These are phyloP conservation scores for Linum trigynum DNA, from an alignment of 345 rosid species.

Conservation along the genomic window DNA sequence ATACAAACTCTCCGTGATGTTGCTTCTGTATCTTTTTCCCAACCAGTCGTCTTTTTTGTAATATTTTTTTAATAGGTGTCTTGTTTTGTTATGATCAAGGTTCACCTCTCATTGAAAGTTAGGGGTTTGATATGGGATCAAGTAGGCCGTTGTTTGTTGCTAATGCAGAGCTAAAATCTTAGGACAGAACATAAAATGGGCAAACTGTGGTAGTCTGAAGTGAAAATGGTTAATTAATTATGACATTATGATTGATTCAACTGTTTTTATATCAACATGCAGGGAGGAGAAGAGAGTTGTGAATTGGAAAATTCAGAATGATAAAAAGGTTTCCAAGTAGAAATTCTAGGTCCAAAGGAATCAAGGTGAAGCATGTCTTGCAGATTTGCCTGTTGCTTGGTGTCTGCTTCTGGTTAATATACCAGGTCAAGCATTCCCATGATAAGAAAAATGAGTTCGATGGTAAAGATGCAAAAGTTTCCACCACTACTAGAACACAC, in stretches of 20 bases:
- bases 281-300: slow-evolving; percentile 1
- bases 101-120: no score
- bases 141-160: no score
- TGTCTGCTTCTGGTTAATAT: slow-evolving; percentile 76
- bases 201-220: no score
- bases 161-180: no score
- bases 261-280: not conserved
- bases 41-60: no score
- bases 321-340: slow-evolving; percentile 55
- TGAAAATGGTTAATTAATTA: no score
- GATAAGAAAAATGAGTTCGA: slow-evolving; percentile 74
- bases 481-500: slow-evolving; percentile 12
- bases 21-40: no score
- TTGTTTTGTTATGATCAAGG: no score
- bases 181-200: no score
- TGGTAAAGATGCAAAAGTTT: slow-evolving; percentile 38
- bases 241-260: not conserved
- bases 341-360: slow-evolving; percentile 57
- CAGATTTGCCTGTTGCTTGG: slow-evolving; percentile 74
- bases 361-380: slow-evolving; percentile 54
- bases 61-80: no score
- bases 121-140: no score
- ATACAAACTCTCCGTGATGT: no score
- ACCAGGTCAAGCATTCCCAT: slow-evolving; percentile 83
- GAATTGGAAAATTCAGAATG: slow-evolving; percentile 26